Base-by-base conservation (phyloP, 768 basidiomycete genomes). In the Mrakia blollopis region DNA sequence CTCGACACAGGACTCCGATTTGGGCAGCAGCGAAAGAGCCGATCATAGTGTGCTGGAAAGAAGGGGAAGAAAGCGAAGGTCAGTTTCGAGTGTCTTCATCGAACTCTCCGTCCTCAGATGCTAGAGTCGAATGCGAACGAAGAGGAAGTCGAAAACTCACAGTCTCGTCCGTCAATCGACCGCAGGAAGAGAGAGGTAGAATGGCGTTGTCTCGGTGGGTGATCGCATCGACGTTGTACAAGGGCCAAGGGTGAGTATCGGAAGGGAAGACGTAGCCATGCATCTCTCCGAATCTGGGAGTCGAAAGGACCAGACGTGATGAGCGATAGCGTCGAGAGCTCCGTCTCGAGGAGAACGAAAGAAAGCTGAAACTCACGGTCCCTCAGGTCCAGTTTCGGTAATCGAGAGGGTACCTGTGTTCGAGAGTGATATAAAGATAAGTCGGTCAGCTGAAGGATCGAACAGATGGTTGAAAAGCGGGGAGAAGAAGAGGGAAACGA, bases 271-370 rank as follows among this genome's bases (percentile, higher is more conserved):
- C 73, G 30, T 74, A 63, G 4, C 73, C 73, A 32, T 74, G 73
- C 73, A 74, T 74, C 63, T 74, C 73, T 2, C 73, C 73, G 63
- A 74, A 74, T n/a, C n/a, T n/a, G n/a, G n/a, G n/a, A n/a, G n/a
- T n/a, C n/a, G n/a, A n/a, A n/a, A n/a, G n/a, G n/a, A n/a, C n/a
- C n/a, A n/a, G n/a, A n/a, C n/a, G n/a, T n/a, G n/a, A n/a, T n/a
- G n/a, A n/a, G n/a, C n/a, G n/a, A n/a, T n/a, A n/a, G n/a, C n/a
- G n/a, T n/a, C n/a, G n/a, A n/a, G n/a, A n/a, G n/a, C n/a, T n/a
- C n/a, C n/a, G n/a, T n/a, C n/a, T n/a, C n/a, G n/a, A n/a, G n/a
- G n/a, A n/a, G n/a, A n/a, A n/a, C n/a, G n/a, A n/a, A n/a, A n/a
- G n/a, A n/a, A n/a, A n/a, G n/a, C n/a, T n/a, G n/a, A n/a, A n/a